A percentile compares a stretch with the other conserved stretches of the same genome.
phyloP scores from a whole-genome alignment of 1,139 yeast genomes.

The Yamadazyma friedrichii region DNA sequence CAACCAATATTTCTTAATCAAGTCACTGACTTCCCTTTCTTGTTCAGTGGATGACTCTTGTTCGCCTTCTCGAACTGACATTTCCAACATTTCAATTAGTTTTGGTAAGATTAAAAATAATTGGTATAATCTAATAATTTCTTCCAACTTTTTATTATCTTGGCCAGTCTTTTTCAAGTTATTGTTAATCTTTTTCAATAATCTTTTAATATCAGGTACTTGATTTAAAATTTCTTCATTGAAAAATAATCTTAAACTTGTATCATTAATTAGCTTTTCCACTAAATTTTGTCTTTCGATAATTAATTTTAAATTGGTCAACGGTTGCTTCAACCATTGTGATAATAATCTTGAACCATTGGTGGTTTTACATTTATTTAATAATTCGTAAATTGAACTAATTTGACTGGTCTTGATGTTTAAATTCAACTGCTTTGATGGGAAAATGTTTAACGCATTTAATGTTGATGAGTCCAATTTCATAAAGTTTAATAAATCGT shows the following conservation, averaged over 20 bases:
- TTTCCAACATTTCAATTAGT: conserved; percentile 49
- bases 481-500: conserved; percentile 76
- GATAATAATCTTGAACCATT: conserved; percentile 84
- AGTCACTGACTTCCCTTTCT: conserved; percentile 20
- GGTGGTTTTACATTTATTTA: conserved; percentile 82
- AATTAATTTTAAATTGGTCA: conserved; percentile 62
- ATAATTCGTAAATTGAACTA: conserved; percentile 72
- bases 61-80: conserved; percentile 27
- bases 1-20: conserved; percentile 56
- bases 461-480: conserved; percentile 88
- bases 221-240: conserved; percentile 67
- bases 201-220: conserved; percentile 80
- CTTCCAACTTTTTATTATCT: conserved; percentile 64
- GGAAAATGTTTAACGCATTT: conserved; percentile 83
- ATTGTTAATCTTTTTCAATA: conserved; percentile 59
- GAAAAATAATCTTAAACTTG: conserved; percentile 61
- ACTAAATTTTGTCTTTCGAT: conserved; percentile 71
- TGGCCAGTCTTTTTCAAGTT: conserved; percentile 39
- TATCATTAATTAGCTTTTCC: conserved; percentile 66
- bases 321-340: conserved; percentile 96
- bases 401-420: conserved; percentile 43
- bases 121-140: conserved; percentile 88
- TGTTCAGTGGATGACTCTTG: conserved; percentile 27
- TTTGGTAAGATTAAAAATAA: conserved; percentile 71
- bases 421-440: conserved; percentile 29